Evolutionary conservation across 306 rosid species (phyloP), one percentile per base, ranked within the genome.

Genomic region (Glycine tomentella): DNA sequence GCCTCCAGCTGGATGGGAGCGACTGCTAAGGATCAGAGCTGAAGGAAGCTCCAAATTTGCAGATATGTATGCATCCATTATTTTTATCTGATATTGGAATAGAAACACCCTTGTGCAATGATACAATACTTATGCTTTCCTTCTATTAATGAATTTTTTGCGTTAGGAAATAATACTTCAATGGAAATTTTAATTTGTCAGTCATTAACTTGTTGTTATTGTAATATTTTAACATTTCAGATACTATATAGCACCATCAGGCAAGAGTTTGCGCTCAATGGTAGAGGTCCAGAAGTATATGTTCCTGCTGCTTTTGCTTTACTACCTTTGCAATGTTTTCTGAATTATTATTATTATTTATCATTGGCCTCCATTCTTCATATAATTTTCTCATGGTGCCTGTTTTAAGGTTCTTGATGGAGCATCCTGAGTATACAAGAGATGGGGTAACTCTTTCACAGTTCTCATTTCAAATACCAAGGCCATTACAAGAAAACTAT

Each of bases 1-100:
- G 88, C 93, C 98, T 38, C 98, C 99, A 10, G 83, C 87, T 6
- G 98, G 98, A 7, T 95, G 99, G 99, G 90, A 93, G 72, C 89
- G 99, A 65, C 87, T 90, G 13, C 88, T 93, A 31, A 83, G 92
- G 86, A 95, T 95, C 68, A 82, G 97, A 87, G 90, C 92, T 74
- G 98, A 93, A 88, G 99, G 98, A 87, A 85, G 98, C 88, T 82
- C 90, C 85, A 93, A 87, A 82, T 95, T 95, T 74, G 97, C 98
- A 56, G 99, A 95, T 57, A 85, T 93, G 98, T 95, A 91, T 61
- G 94, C 79, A 14, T 44, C 38, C 36, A 10, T 72, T 15, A 33
- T 78, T 67, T 74, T 10, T 17, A 8, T 57, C 17, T 48, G 44
- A 59, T 74, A 69, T 57, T 40, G 49, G 44, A 57, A 55, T 16